Conservation (phyloP, 257 asterid species). For the Fraxinus americana region DNA sequence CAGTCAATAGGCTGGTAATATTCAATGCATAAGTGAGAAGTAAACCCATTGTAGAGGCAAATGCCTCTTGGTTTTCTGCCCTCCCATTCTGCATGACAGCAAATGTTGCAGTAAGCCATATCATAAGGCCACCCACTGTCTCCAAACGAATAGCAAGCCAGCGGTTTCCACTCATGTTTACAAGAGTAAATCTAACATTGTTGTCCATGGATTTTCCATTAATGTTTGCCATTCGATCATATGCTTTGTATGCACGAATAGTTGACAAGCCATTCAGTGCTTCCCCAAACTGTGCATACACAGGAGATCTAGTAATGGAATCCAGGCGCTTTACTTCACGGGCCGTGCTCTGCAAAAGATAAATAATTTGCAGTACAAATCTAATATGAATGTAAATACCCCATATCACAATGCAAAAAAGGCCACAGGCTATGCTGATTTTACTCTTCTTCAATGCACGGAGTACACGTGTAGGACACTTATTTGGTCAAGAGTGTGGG, state of each 20-base stretch:
- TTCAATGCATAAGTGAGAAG: slow-evolving; percentile 91
- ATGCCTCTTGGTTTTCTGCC: slow-evolving; percentile 81
- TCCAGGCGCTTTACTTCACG: slow-evolving; percentile 97
- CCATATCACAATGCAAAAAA: not conserved
- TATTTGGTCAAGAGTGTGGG: not conserved
- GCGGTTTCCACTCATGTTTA: slow-evolving; percentile 87
- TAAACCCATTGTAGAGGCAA: slow-evolving; percentile 97
- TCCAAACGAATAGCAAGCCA: slow-evolving; percentile 95
- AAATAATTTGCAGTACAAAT: slow-evolving; percentile 17
- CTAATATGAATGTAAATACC: slow-evolving; percentile 15
- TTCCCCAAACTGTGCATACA: slow-evolving; percentile 98
- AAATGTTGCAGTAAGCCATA: slow-evolving; percentile 95
- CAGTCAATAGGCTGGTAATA: slow-evolving; percentile 78
- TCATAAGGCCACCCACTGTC: slow-evolving; percentile 93
- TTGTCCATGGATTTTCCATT: slow-evolving; percentile 94
- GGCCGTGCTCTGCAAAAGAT: slow-evolving; percentile 78
- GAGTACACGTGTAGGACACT: not conserved
- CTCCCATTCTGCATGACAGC: slow-evolving; percentile 92
- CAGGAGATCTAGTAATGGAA: slow-evolving; percentile 89
- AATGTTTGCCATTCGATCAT: slow-evolving; percentile 83
- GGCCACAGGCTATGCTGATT: not conserved
- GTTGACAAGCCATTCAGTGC: slow-evolving; percentile 88
- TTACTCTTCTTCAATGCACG: not conserved
- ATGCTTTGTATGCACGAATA: slow-evolving; percentile 95
- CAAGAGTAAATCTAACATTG: slow-evolving; percentile 84